These are phyloP conservation scores for Leucocoprinus birnbaumii DNA, from an alignment of 768 basidiomycete genomes.

Conservation along the genomic window DNA sequence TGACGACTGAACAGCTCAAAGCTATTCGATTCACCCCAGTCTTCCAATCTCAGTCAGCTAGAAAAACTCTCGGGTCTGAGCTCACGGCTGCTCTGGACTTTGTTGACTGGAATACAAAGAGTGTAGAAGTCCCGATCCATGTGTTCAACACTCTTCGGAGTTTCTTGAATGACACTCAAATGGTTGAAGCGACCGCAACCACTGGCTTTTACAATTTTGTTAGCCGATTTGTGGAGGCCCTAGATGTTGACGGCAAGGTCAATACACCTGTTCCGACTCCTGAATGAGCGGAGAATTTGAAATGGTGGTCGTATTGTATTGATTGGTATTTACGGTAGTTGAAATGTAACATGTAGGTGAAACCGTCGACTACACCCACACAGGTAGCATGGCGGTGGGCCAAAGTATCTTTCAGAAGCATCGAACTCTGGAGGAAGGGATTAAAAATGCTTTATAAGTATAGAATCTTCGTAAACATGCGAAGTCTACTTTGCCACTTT, in stretches of 20 bases:
- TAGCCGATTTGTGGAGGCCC: constrained; percentile 56
- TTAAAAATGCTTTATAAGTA: too few relatives aligned
- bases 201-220: constrained; percentile 67
- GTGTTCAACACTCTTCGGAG: constrained; percentile 21
- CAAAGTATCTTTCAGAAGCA: too few relatives aligned
- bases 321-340: too few relatives aligned
- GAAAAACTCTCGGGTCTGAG: constrained; percentile 39
- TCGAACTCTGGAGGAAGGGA: too few relatives aligned
- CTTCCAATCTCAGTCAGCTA: constrained; percentile 24
- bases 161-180: constrained; percentile 38
- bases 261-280: constrained; percentile 35
- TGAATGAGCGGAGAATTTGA: neutral
- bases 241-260: constrained; percentile 56
- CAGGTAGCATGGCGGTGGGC: too few relatives aligned
- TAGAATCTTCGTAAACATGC: too few relatives aligned
- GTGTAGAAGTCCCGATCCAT: constrained; percentile 17
- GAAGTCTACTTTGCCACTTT: too few relatives aligned
- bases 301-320: too few relatives aligned
- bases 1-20: constrained; percentile 52
- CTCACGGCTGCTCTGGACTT: constrained; percentile 54
- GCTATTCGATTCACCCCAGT: constrained; percentile 47
- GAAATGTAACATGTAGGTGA: too few relatives aligned
- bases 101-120: constrained; percentile 48
- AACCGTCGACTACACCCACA: too few relatives aligned
- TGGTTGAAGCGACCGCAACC: constrained; percentile 51